Conservation (phyloP, 495 filamentous ascomycete species). For the Penicilliopsis zonata region DNA sequence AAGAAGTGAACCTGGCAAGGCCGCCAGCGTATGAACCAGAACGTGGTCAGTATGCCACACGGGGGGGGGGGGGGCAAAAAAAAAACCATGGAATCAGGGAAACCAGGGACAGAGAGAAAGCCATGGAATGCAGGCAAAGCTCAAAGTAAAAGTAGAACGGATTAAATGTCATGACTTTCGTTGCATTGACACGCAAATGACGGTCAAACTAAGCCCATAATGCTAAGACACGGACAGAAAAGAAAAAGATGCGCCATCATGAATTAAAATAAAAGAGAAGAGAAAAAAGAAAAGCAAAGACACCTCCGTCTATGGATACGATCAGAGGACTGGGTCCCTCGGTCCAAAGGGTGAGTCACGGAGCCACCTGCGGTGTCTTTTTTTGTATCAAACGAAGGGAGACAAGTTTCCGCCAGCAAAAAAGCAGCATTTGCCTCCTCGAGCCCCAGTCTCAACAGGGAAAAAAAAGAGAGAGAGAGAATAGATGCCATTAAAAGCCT, state of each 20-base stretch:
- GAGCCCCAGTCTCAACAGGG: too few species aligned
- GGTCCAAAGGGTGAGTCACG: conserved; percentile 1
- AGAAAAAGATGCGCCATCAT: conserved; percentile 15
- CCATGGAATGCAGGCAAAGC: conserved; percentile 8
- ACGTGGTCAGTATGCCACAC: too few species aligned
- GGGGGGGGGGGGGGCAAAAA: too few species aligned
- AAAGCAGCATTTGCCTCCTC: neutral
- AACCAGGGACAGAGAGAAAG: conserved; percentile 1
- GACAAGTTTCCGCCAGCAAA: conserved; percentile 3
- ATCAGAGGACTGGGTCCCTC: conserved; percentile 2
- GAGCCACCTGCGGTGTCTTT: neutral
- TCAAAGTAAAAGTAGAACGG: conserved; percentile 11
- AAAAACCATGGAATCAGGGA: neutral
- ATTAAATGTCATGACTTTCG: conserved; percentile 30
- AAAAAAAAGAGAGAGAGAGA: neutral
- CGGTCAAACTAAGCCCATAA: conserved; percentile 16
- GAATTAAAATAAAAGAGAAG: conserved; percentile 4
- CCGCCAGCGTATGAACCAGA: too few species aligned
- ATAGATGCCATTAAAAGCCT: conserved; percentile 46
- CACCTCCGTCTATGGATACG: conserved; percentile 19
- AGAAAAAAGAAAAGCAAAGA: conserved; percentile 12
- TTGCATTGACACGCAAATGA: conserved; percentile 33
- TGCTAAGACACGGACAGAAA: conserved; percentile 10
- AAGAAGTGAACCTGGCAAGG: neutral
- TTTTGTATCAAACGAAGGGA: neutral